Conservation (phyloP, 345 rosid species). For the Kandelia obovata region DNA sequence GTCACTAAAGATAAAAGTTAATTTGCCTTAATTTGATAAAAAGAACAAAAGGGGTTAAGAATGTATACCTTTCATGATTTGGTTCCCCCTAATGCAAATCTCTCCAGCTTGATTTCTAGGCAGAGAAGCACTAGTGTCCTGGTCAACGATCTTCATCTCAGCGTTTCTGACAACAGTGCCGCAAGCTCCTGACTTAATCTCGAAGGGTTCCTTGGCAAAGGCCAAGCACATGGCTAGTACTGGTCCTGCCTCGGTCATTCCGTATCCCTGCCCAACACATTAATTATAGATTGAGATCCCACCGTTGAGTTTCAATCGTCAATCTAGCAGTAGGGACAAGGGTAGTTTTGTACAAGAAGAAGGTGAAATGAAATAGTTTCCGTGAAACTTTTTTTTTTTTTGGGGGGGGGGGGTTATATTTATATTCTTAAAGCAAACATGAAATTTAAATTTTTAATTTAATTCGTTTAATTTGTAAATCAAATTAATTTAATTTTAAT, state of each 20-base stretch:
- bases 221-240: slow-evolving; percentile 74
- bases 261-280: slow-evolving; percentile 54
- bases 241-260: slow-evolving; percentile 96
- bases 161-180: slow-evolving; percentile 91
- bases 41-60: not conserved
- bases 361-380: no score
- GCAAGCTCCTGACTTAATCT: slow-evolving; percentile 72
- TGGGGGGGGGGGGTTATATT: no score
- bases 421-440: no score
- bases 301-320: no score
- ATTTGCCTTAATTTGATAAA: not conserved
- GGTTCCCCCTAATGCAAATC: slow-evolving; percentile 72
- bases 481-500: no score
- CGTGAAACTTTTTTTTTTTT: no score
- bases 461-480: no score
- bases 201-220: slow-evolving; percentile 67
- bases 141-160: slow-evolving; percentile 82
- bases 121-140: slow-evolving; percentile 51
- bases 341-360: no score
- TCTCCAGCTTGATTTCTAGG: slow-evolving; percentile 70
- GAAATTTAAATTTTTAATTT: no score
- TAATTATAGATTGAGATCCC: not conserved
- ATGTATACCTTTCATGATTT: slow-evolving; percentile 77
- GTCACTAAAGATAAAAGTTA: not conserved
- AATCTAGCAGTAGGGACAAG: not conserved